Percentiles rank a stretch among this genome's conserved stretches.
These are phyloP conservation scores for Quercus cerris DNA, from an alignment of 306 rosid genomes.

Conservation along the genomic window DNA sequence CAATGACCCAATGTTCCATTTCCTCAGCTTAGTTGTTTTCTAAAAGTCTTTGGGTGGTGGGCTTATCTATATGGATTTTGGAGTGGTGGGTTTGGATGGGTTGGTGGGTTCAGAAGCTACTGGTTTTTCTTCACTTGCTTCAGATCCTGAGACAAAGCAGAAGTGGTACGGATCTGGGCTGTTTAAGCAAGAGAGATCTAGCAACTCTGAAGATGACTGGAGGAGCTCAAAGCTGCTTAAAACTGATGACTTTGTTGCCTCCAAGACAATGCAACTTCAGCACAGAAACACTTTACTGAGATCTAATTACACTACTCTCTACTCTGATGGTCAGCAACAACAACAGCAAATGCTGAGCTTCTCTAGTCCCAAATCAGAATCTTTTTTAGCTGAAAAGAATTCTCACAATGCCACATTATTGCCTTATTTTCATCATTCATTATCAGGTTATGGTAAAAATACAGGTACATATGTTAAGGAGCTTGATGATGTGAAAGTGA, in stretches of 20 bases:
- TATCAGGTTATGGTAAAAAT: slow-evolving; percentile 46
- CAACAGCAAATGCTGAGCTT: slow-evolving; percentile 74
- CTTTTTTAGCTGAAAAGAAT: slow-evolving; percentile 28
- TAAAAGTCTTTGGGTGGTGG: neutral
- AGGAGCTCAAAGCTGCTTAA: slow-evolving; percentile 51
- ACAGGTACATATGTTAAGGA: slow-evolving; percentile 38
- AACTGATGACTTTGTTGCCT: slow-evolving; percentile 38
- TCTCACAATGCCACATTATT: slow-evolving; percentile 31
- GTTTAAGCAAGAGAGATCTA: slow-evolving; percentile 72
- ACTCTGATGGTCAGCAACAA: slow-evolving; percentile 42
- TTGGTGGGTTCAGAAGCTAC: slow-evolving; percentile 49
- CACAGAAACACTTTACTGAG: slow-evolving; percentile 39
- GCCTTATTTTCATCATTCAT: slow-evolving; percentile 27
- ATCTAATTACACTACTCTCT: slow-evolving; percentile 45
- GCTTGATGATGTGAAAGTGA: slow-evolving; percentile 14
- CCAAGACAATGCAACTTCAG: slow-evolving; percentile 46
- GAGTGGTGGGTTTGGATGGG: slow-evolving; percentile 69
- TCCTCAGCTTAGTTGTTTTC: slow-evolving; percentile 14
- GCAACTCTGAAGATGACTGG: slow-evolving; percentile 44
- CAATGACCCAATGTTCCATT: slow-evolving; percentile 30
- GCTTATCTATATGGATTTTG: slow-evolving; percentile 64
- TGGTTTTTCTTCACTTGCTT: slow-evolving; percentile 41
- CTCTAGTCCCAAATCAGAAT: slow-evolving; percentile 64
- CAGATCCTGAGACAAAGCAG: slow-evolving; percentile 74
- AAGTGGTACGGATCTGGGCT: slow-evolving; percentile 71